Percentiles rank a stretch among this genome's conserved stretches.
These are phyloP conservation scores for Penicillium silybi DNA, from an alignment of 495 filamentous ascomycete genomes.

Conservation along the genomic window DNA sequence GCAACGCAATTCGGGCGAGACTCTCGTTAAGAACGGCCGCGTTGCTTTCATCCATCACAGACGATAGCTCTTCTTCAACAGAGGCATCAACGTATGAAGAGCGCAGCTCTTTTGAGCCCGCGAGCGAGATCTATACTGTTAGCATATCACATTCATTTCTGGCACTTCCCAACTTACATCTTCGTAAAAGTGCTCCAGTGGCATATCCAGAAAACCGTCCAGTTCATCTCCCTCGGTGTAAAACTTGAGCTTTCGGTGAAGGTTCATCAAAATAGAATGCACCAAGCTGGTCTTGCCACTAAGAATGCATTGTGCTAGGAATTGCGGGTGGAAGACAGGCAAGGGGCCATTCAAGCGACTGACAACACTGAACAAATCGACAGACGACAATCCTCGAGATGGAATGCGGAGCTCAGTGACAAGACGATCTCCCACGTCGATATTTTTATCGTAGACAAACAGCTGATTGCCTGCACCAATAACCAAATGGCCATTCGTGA, in stretches of 20 bases:
- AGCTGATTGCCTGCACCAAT: slow-evolving; percentile 91
- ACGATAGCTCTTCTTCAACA: slow-evolving; percentile 52
- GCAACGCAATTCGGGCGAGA: slow-evolving; percentile 68
- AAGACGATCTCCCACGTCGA: slow-evolving; percentile 60
- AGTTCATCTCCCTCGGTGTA: slow-evolving; percentile 77
- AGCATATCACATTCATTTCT: neutral
- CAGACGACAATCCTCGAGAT: slow-evolving; percentile 39
- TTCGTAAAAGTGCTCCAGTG: slow-evolving; percentile 67
- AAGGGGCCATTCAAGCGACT: slow-evolving; percentile 80
- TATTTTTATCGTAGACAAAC: slow-evolving; percentile 75
- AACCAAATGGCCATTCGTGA: slow-evolving; percentile 75
- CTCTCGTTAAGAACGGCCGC: slow-evolving; percentile 72
- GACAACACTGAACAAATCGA: slow-evolving; percentile 77
- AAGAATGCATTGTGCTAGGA: slow-evolving; percentile 83
- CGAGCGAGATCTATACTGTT: slow-evolving; percentile 19
- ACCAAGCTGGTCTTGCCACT: slow-evolving; percentile 72
- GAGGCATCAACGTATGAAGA: slow-evolving; percentile 53
- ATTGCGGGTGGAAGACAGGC: slow-evolving; percentile 91
- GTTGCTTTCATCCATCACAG: slow-evolving; percentile 67
- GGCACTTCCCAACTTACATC: slow-evolving; percentile 31
- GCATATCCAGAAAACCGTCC: slow-evolving; percentile 74
- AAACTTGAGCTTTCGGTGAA: slow-evolving; percentile 79
- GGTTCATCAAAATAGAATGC: slow-evolving; percentile 65
- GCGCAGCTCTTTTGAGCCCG: slow-evolving; percentile 46
- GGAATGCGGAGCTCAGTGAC: slow-evolving; percentile 63